Conservation (phyloP, 495 filamentous ascomycete species). For the Massariosphaeria phaeospora region DNA sequence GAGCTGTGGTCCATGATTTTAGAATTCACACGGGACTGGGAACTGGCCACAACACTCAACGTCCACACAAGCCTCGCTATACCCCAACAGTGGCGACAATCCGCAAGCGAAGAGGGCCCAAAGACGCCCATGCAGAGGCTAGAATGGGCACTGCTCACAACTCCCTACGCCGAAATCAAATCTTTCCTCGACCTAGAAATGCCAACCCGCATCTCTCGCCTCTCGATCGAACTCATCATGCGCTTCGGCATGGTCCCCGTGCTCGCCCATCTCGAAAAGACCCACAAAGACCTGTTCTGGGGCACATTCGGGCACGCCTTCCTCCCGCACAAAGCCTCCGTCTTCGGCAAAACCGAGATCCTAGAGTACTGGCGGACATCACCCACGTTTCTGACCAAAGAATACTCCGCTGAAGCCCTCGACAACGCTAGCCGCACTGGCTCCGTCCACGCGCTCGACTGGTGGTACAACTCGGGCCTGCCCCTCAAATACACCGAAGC, state of each 20-base stretch:
- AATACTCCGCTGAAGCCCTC: slow-evolving; percentile 72
- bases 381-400: slow-evolving; percentile 71
- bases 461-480: slow-evolving; percentile 81
- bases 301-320: slow-evolving; percentile 73
- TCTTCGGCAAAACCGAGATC: slow-evolving; percentile 79
- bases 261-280: slow-evolving; percentile 72
- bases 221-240: slow-evolving; percentile 82
- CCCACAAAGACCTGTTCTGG: slow-evolving; percentile 75
- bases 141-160: slow-evolving; percentile 75
- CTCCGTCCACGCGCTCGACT: slow-evolving; percentile 77
- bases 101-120: slow-evolving; percentile 46
- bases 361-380: slow-evolving; percentile 84
- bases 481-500: slow-evolving; percentile 77
- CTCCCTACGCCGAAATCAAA: slow-evolving; percentile 59
- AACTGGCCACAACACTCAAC: slow-evolving; percentile 72
- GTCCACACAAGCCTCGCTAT: slow-evolving; percentile 70
- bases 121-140: slow-evolving; percentile 49
- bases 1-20: slow-evolving; percentile 89
- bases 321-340: slow-evolving; percentile 77
- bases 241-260: slow-evolving; percentile 78
- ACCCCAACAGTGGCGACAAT: slow-evolving; percentile 63
- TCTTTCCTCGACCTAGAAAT: slow-evolving; percentile 61
- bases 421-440: slow-evolving; percentile 81
- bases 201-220: slow-evolving; percentile 68
- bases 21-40: slow-evolving; percentile 81